These are phyloP conservation scores for Mucor ambiguus DNA, from an alignment of 371 early-diverging fungal species.

Conservation along the genomic window DNA sequence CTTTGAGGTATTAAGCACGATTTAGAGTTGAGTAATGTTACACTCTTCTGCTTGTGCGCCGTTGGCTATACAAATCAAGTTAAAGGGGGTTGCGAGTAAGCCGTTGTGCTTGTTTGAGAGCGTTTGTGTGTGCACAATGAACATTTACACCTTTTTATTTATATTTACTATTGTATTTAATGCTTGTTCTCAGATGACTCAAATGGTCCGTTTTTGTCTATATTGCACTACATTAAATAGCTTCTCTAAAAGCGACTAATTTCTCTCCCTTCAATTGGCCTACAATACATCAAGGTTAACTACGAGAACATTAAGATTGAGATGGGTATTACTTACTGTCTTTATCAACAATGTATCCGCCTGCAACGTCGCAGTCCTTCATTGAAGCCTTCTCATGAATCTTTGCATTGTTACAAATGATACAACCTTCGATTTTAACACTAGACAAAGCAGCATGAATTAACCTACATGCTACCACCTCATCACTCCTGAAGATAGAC, in stretches of 20 bases:
- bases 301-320: background rate
- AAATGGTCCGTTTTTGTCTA: constrained; percentile 6
- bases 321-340: constrained; percentile 54
- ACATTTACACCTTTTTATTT: background rate
- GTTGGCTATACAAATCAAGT: background rate
- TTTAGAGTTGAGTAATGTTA: constrained; percentile 21
- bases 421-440: constrained; percentile 88
- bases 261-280: constrained; percentile 56
- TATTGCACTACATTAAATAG: constrained; percentile 26
- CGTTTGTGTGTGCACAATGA: background rate
- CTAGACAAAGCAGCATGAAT: constrained; percentile 44
- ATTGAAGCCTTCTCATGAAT: constrained; percentile 76
- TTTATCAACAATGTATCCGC: constrained; percentile 68
- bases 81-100: constrained; percentile 1
- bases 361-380: constrained; percentile 93
- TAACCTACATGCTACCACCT: background rate
- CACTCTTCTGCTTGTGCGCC: constrained; percentile 23
- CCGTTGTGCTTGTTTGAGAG: background rate
- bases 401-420: constrained; percentile 83
- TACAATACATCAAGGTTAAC: constrained; percentile 12
- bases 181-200: constrained; percentile 14
- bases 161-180: background rate
- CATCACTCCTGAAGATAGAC: constrained; percentile 4
- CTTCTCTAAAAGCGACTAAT: constrained; percentile 50
- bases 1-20: constrained; percentile 12